These are phyloP conservation scores for Obba rivulosa DNA, from an alignment of 768 basidiomycete genomes.

Conservation along the genomic window DNA sequence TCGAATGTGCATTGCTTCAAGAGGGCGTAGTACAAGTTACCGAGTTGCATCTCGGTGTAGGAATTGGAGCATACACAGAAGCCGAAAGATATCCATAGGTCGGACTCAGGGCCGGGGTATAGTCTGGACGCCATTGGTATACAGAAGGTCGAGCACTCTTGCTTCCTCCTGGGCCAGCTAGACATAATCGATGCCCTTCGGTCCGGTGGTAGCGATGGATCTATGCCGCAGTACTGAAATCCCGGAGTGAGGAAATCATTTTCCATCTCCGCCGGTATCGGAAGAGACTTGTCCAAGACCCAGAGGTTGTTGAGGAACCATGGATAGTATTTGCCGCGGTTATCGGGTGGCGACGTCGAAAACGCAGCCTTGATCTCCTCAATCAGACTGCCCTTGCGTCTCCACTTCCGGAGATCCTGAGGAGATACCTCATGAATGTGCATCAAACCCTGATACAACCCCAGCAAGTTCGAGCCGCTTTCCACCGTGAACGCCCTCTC, in stretches of 20 bases:
- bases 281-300: conserved; percentile 18
- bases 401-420: conserved; percentile 29
- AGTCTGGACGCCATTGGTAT: not conserved
- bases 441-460: conserved; percentile 29
- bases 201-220: not conserved
- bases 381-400: conserved; percentile 24
- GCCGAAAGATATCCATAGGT: conserved; percentile 10
- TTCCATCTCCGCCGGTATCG: not conserved
- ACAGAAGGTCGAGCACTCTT: not conserved
- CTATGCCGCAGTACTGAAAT: conserved; percentile 2
- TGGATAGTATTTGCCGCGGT: conserved; percentile 27
- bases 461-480: conserved; percentile 20
- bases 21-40: conserved; percentile 19
- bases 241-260: conserved; percentile 3
- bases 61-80: conserved; percentile 9
- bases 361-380: conserved; percentile 28
- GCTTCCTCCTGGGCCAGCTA: not conserved
- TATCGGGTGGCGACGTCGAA: conserved; percentile 17
- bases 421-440: conserved; percentile 14
- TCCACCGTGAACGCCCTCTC: conserved; percentile 12
- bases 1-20: conserved; percentile 28
- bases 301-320: conserved; percentile 33
- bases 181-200: not conserved
- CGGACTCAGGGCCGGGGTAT: not conserved
- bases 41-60: not conserved